Evolutionary conservation across 2,329 filamentous ascomycete species (phyloP), one percentile per base, ranked within the genome.

Genomic region (Diatrype stigma): DNA sequence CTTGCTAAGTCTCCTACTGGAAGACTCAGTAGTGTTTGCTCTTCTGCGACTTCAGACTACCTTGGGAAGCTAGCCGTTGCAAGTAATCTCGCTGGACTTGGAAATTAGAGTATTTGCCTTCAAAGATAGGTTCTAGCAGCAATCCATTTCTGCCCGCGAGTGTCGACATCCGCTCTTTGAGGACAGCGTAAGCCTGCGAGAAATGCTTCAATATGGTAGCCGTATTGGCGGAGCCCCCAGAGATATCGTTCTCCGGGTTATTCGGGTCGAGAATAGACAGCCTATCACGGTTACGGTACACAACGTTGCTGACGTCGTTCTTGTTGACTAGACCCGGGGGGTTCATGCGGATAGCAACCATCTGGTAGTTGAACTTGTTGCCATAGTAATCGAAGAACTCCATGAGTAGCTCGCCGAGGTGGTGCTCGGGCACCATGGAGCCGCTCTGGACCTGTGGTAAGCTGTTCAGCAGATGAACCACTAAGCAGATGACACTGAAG

Each of bases 241-340:
- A 86, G 23, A 99, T 94, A 63, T 99, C 94, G 66, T 97, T 97
- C 23, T 78, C 73, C 0, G 81, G 67, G 52, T 89, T 88, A 67
- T 97, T 96, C 0, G 94, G 94, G 63, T 99, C 94, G 52, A 96
- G 87, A 61, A 99, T 96, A 8, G 87, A 89, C 2, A 99, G 76
- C 1, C 90, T 84, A 47, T 86, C 77, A 14, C 68, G 70, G 61
- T 85, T 85, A 60, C 80, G 81, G 62, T 86, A 82, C 3, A 75
- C 68, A 47, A 84, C 66, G 1, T 63, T 64, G 28, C 56, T 66
- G 16, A 79, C 75, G 23, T 74, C 64, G 35, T 63, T 68, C 78
- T 97, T 97, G 58, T 81, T 76, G 53, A 93, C 78, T 61, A 89
- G 89, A 6, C 81, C 81, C 0, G 90, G 89, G 1, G 86, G 87